Evolutionary conservation across 352 stramenopile species (phyloP), one percentile per base, ranked within the genome.

Genomic region (Phytophthora melonis): DNA sequence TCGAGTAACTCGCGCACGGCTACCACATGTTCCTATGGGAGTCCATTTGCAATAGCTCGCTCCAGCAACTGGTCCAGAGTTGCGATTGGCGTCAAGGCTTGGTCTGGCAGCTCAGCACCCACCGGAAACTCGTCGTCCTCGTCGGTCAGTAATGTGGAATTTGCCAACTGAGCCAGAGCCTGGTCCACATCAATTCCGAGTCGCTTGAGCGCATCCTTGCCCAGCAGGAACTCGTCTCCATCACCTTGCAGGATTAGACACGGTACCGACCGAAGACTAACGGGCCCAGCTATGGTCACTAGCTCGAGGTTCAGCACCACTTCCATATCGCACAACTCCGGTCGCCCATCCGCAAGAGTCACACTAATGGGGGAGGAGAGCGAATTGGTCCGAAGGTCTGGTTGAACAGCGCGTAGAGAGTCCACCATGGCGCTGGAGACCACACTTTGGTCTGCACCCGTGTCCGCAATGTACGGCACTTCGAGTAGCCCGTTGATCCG

Each of bases 41-140:
- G 41, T 43, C 58, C 21, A 36, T 65, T 65, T 25, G 21, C 18
- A 8, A 65, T 25, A 5, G 43, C 45, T 2, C 16, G 58, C 9
- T 45, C 58, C 11, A 65, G 16, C 18, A 65, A 19, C 6, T 65
- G 43, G 11, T 43, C 43, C 2, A 57, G 25, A 43, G n/a, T 39
- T 47, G 41, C 43, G 30, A 52, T n/a, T 43, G 25, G 25, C 25
- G 36, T 52, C 5, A 8, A 43, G 8, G 6, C 36, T 43, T 43
- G 18, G 56, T 13, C 34, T 50, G 58, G 23, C 4, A 63, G 9
- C 14, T 54, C 57, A 23, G 13, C 58, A 39, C 32, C 61, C 8
- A 67, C 61, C 39, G 61, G 61, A 30, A 67, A 67, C n/a, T 61
- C 49, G 14, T 67, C 49, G 10, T 23, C 23, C 23, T 67, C 49